phyloP scores from a whole-genome alignment of 176 grass and related monocot genomes.

The Tillandsia leiboldiana region DNA sequence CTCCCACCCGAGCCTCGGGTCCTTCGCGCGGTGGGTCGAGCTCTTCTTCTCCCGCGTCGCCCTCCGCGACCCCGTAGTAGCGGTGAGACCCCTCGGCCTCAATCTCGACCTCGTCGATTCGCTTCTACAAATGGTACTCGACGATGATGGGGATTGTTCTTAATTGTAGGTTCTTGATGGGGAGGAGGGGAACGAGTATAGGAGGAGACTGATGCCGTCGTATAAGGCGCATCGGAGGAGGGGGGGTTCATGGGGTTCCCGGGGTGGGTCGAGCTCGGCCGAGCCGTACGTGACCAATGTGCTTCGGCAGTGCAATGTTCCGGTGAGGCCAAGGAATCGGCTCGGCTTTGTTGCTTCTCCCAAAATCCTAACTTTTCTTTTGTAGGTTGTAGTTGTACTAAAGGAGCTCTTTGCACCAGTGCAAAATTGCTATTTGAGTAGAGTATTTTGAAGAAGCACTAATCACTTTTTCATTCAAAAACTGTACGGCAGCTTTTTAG shows the following conservation, averaged over 20 bases:
- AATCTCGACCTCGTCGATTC: no score
- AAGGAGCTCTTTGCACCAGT: no score
- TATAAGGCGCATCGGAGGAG: conserved; percentile 60
- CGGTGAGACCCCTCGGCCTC: conserved; percentile 30
- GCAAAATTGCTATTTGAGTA: no score
- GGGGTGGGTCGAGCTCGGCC: conserved; percentile 23
- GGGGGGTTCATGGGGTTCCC: background rate
- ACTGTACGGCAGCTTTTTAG: no score
- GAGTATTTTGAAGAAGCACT: no score
- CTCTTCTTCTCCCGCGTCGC: conserved; percentile 79
- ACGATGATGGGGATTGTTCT: background rate
- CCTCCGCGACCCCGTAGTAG: conserved; percentile 57
- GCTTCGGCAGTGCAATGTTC: conserved; percentile 53
- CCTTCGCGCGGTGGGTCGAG: conserved; percentile 60
- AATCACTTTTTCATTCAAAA: no score
- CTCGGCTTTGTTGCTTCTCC: background rate
- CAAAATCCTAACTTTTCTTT: background rate
- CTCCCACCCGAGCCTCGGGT: conserved; percentile 42
- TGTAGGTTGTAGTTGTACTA: background rate
- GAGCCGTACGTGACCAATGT: conserved; percentile 52
- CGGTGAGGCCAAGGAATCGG: conserved; percentile 22
- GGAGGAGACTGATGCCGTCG: conserved; percentile 55
- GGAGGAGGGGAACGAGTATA: conserved; percentile 60
- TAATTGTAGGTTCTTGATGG: conserved; percentile 61
- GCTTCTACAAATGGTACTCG: background rate